Evolutionary conservation across 257 asterid genomes (phyloP).

Genomic region (Solanum tarapatanum): DNA sequence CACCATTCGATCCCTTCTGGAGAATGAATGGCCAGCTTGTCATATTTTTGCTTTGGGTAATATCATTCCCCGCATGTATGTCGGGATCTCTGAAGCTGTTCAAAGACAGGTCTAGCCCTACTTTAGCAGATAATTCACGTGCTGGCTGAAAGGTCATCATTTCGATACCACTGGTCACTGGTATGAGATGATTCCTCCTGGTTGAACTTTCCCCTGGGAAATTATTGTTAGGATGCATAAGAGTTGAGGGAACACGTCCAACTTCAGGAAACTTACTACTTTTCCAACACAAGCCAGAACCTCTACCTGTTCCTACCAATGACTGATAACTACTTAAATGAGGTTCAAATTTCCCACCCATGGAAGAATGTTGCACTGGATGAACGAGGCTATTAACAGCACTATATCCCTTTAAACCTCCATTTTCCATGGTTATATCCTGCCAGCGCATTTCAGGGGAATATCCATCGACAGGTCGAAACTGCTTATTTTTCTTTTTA

Average conservation of each 20-base stretch:
- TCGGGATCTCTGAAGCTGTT: slow-evolving; percentile 23
- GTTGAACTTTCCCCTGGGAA: slow-evolving; percentile 16
- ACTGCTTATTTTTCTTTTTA: slow-evolving; percentile 20
- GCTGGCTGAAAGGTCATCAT: neutral
- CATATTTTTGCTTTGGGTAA: neutral
- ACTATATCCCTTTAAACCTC: slow-evolving; percentile 6
- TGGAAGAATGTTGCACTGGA: slow-evolving; percentile 3
- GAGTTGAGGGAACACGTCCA: slow-evolving; percentile 11
- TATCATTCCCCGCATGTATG: slow-evolving; percentile 6
- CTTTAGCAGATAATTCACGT: slow-evolving; percentile 8
- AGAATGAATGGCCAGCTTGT: neutral
- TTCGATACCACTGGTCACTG: neutral
- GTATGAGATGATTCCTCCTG: slow-evolving; percentile 1
- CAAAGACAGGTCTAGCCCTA: slow-evolving; percentile 48
- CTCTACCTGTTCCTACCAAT: slow-evolving; percentile 11
- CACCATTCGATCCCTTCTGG: neutral
- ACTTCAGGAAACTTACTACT: slow-evolving; percentile 25
- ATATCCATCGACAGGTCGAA: slow-evolving; percentile 14
- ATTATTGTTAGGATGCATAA: slow-evolving; percentile 15
- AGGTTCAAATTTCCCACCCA: slow-evolving; percentile 9
- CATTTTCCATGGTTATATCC: slow-evolving; percentile 2
- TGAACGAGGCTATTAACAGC: slow-evolving; percentile 2
- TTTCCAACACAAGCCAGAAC: neutral
- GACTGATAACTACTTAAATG: slow-evolving; percentile 4
- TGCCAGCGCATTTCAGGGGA: slow-evolving; percentile 7